Evolutionary conservation across 306 rosid genomes (phyloP).

Genomic region (Lathyrus sativus): DNA sequence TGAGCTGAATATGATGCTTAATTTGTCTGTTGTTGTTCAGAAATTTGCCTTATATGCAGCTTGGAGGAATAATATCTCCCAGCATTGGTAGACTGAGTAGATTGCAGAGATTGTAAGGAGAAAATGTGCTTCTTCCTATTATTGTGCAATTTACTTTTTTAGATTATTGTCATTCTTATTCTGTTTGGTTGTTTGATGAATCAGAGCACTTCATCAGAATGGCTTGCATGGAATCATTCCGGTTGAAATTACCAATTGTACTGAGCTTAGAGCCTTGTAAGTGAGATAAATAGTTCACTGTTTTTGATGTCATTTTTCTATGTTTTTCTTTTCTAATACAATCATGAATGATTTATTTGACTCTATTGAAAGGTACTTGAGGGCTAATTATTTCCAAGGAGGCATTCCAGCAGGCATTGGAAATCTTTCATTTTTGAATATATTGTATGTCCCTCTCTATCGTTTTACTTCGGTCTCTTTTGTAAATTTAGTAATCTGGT

Average conservation of each 20-base stretch:
- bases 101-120: constrained; percentile 86
- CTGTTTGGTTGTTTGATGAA: constrained; percentile 32
- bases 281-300: constrained; percentile 27
- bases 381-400: constrained; percentile 92
- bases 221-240: constrained; percentile 91
- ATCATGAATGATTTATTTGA: constrained; percentile 17
- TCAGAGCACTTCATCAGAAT: constrained; percentile 95
- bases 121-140: constrained; percentile 10
- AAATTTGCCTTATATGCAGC: constrained; percentile 82
- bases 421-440: constrained; percentile 81
- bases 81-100: constrained; percentile 89
- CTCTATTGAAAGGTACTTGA: constrained; percentile 68
- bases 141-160: constrained; percentile 8
- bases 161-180: constrained; percentile 4
- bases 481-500: no score
- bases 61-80: constrained; percentile 88
- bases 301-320: constrained; percentile 15
- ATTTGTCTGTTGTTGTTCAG: constrained; percentile 54
- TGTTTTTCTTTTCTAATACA: background rate
- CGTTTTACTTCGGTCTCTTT: no score
- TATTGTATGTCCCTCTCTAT: constrained; percentile 56
- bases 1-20: constrained; percentile 27
- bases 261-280: constrained; percentile 91
- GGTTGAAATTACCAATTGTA: constrained; percentile 74
- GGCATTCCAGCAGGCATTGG: constrained; percentile 89